Base-by-base conservation (phyloP, 768 basidiomycete genomes). In the Guyanaporus albipodus region DNA sequence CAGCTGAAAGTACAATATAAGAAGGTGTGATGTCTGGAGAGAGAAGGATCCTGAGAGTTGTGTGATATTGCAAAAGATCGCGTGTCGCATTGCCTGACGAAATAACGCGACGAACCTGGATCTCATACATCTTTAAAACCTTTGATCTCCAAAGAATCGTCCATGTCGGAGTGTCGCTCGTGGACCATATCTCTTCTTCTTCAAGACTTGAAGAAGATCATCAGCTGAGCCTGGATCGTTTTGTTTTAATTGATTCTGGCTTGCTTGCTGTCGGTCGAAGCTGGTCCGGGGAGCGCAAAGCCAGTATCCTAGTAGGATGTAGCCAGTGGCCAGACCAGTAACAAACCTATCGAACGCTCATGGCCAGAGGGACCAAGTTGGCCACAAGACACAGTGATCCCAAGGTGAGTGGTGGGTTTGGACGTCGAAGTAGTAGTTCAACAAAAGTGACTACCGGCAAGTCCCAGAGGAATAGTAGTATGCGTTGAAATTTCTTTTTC, bases 21-120 rank as follows among this genome's bases (percentile, higher is more conserved):
- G 19, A 27, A 24, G 28, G 24, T 33, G 40, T n/a, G 43, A 42
- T 29, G 23, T 32, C 31, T 18, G 9, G 22, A 44, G 33, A 32
- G 41, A 35, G 15, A 36, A 42, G 37, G 33, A n/a, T 36, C 50
- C 36, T 43, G 38, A 42, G 31, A 32, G n/a, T n/a, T n/a, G n/a
- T 15, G 45, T 56, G 49, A 55, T 34, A 26, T 24, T 23, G 54
- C 26, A 29, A 45, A 46, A n/a, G 19, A 27, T 40, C 47, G 39
- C 44, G 35, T 49, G 51, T 47, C 32, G 32, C 38, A 34, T 39
- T 28, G 41, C 48, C 48, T 40, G 31, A 38, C 32, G 48, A 48
- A 27, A 26, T 28, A 19, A 58, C 34, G 39, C 33, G 52, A 47
- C 38, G 28, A 46, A 40, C 56, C 46, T 47, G 21, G 21, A 59